Conservation (phyloP, 2,329 filamentous ascomycete species). For the Fusarium begoniae region DNA sequence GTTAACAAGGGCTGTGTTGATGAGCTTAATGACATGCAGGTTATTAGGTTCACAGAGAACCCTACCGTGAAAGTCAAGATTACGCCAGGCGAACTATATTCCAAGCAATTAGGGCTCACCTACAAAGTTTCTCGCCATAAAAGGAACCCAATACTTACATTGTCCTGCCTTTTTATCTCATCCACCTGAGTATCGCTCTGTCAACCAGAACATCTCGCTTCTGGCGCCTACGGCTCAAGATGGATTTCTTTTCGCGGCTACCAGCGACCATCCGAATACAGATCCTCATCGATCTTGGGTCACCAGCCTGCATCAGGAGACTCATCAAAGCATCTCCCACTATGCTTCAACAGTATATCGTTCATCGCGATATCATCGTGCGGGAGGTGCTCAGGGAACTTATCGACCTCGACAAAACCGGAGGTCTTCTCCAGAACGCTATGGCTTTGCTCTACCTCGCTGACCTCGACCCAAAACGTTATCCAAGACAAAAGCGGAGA, state of each 20-base stretch:
- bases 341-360: background rate
- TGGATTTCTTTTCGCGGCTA: background rate
- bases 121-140: too few species aligned
- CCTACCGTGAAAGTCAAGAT: background rate
- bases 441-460: background rate
- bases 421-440: background rate
- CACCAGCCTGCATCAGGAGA: background rate
- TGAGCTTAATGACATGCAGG: too few species aligned
- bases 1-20: background rate
- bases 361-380: background rate
- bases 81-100: background rate
- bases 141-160: too few species aligned
- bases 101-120: background rate
- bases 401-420: background rate
- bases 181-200: accelerated
- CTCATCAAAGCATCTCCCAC: background rate
- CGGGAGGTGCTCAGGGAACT: background rate
- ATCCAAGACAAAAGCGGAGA: accelerated
- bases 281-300: background rate
- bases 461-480: too few species aligned
- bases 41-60: background rate
- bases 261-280: background rate
- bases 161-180: background rate
- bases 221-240: background rate
- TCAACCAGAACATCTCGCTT: accelerated